Conservation (phyloP, 2,329 filamentous ascomycete genomes). For the Dactylellina cionopaga region DNA sequence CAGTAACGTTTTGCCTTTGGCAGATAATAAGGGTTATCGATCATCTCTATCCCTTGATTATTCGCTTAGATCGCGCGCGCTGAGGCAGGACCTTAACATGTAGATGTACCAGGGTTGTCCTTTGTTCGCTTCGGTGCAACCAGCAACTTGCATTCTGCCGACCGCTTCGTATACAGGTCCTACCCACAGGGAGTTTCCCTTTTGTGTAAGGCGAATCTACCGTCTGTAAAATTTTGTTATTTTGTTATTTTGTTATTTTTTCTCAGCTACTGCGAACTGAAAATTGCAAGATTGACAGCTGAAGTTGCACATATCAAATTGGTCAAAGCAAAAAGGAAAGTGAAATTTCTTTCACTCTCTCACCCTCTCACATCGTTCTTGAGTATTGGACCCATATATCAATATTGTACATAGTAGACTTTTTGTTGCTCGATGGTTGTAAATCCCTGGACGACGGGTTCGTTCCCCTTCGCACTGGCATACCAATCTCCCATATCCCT, state of each 20-base stretch:
- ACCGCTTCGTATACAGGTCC: too few relatives aligned
- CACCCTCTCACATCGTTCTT: too few relatives aligned
- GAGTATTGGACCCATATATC: too few relatives aligned
- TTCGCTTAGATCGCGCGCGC: neutral
- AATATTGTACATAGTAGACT: too few relatives aligned
- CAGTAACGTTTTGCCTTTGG: too few relatives aligned
- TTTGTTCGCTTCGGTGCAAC: neutral
- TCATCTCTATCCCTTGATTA: neutral
- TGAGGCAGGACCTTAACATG: neutral
- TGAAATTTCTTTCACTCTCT: too few relatives aligned
- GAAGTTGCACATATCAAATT: neutral
- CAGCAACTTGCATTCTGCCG: too few relatives aligned
- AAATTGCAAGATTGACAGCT: neutral
- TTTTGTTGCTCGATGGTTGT: slow-evolving; percentile 12
- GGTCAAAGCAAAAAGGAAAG: too few relatives aligned
- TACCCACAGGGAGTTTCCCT: too few relatives aligned
- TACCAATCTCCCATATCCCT: slow-evolving; percentile 50
- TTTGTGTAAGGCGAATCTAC: too few relatives aligned
- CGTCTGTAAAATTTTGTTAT: too few relatives aligned
- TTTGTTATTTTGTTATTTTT: neutral
- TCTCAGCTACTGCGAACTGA: neutral
- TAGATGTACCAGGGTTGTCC: too few relatives aligned
- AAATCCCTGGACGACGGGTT: slow-evolving; percentile 35
- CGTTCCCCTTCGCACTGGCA: slow-evolving; percentile 27
- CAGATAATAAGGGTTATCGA: slow-evolving; percentile 5